Evolutionary conservation across 441 rosid species (phyloP).

Genomic region (Pelargonium australe): DNA sequence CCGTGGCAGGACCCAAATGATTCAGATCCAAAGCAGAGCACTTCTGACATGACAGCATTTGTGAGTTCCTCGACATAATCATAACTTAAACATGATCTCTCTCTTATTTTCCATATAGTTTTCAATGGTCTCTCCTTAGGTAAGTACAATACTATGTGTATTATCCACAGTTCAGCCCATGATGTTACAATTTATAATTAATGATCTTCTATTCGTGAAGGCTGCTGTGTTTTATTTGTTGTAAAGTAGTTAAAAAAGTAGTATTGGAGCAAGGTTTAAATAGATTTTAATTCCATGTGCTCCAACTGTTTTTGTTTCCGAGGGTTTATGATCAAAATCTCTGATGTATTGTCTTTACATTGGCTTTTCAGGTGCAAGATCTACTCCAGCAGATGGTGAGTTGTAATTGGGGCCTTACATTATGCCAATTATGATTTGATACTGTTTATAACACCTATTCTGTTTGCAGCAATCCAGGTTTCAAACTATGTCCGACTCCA

Average conservation of each 20-base stretch:
- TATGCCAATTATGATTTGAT: neutral
- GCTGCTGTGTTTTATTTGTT: neutral
- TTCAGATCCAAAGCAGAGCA: conserved; percentile 55
- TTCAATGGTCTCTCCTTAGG: neutral
- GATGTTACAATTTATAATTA: neutral
- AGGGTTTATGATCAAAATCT: conserved; percentile 3
- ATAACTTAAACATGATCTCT: neutral
- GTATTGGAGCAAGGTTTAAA: neutral
- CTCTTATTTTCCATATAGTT: neutral
- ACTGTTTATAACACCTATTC: conserved; percentile 18
- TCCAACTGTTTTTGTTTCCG: neutral
- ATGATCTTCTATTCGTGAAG: neutral
- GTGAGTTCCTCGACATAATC: conserved; percentile 37
- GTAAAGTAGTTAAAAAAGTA: neutral
- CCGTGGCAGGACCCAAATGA: conserved; percentile 50
- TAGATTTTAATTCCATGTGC: neutral
- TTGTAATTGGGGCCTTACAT: conserved; percentile 18
- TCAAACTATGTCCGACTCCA: conserved; percentile 68
- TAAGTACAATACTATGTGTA: neutral
- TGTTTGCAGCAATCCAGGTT: conserved; percentile 61
- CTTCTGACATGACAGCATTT: conserved; percentile 62
- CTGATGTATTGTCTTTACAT: conserved; percentile 10
- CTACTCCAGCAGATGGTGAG: conserved; percentile 79
- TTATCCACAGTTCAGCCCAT: neutral
- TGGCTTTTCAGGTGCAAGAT: conserved; percentile 51